Base-by-base conservation (phyloP, 306 rosid species). In the Begonia loranthoides region DNA sequence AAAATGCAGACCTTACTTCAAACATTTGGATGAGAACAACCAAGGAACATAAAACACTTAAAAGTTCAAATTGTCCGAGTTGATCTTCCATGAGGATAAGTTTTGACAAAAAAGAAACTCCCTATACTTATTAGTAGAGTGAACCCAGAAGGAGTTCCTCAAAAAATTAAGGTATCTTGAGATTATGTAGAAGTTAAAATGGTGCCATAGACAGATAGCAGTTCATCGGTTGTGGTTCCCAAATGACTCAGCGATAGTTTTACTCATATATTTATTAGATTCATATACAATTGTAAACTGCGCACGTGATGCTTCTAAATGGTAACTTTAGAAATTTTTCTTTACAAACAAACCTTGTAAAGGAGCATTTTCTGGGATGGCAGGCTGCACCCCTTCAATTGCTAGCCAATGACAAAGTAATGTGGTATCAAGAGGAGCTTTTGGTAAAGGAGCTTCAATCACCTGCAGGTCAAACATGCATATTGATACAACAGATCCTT, bases 331-430 rank as follows among this genome's bases (percentile, higher is more conserved):
- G 8, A 16, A 15, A 17, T 57, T 15, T 45, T 47, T 28, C 40
- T 46, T 60, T 51, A 48, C 51, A 41, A 17, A 66, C 51, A 60
- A 68, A 92, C 99, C 96, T 83, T 80, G 85, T 43, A 66, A 66
- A 9, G 76, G 82, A 56, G 99, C 81, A 75, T 92, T 87, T 77
- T 92, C 99, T 9, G 99, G 89, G 71, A 87, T 83, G 57, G 93
- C 99, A 51, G 96, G 96, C 63, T 87, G 96, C 43, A 83, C 84
- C 2, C 99, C 99, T 73, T 92, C 99, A 57, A 87, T 92, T 71
- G 99, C 93, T 51, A 92, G 82, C 99, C 96, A 92, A 34, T 92
- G 99, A 73, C 76, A 66, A 52, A 66, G 49, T 55, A 70, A 48
- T 28, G 68, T 49, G 51, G 74, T 63, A 67, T 80, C 96, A 76